Evolutionary conservation across 2,329 filamentous ascomycete species (phyloP), one percentile per base, ranked within the genome.

Genomic region (Alternaria ethzedia): DNA sequence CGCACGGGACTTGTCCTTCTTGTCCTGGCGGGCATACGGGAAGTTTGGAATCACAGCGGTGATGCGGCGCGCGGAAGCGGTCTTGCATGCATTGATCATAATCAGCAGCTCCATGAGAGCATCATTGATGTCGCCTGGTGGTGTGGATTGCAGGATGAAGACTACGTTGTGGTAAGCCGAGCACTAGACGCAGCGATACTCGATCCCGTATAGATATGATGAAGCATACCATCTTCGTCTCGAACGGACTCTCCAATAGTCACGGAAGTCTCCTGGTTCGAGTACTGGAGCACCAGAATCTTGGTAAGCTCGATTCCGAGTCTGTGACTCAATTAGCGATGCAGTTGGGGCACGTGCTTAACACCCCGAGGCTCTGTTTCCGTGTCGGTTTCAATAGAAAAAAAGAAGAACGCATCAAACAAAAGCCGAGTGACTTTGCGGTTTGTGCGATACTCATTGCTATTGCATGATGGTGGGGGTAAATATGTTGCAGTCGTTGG

Each of bases 51-150:
- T 92, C 68, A 97, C 93, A 68, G 94, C 95, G 21, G 95, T 97
- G 82, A 98, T 97, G 69, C 95, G 92, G 69, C 94, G 90, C 12
- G 95, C 95, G 36, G 90, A 92, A 45, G 91, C 91, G 23, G 90
- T 92, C 80, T 92, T 91, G 86, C 95, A 97, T 68, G 95, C 95
- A 78, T 97, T 96, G 82, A 97, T 96, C 90, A 97, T 97, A 83
- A 98, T 97, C 70, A 98, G 88, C 41, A 98, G 88, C 83, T 99
- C 95, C 95, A 99, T 98, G 64, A 99, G 87, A 54, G 94, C 94
- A 80, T 98, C 95, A 82, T 99, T 99, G 84, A 98, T 96, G 79
- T 97, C 94, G 79, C 95, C 94, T 2, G 95, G 95, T 44, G 92
- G 91, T 51, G 96, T 97, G 23, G 95, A 97, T 83, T 98, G 95